phyloP scores from a whole-genome alignment of 192 early-diverging fungal genomes.

The Endogone sp. region DNA sequence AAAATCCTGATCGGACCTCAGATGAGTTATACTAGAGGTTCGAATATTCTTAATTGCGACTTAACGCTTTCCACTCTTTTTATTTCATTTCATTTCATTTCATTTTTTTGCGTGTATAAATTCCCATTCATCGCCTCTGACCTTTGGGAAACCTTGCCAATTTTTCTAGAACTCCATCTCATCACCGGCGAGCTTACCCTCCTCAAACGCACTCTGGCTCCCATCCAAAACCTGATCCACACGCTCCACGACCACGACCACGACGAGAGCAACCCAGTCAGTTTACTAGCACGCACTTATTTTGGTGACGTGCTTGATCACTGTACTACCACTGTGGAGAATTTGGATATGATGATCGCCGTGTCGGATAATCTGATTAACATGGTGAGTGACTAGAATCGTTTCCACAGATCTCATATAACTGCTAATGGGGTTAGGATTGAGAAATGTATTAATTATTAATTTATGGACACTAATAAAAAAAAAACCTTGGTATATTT shows the following conservation, averaged over 20 bases:
- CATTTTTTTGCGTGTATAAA: too few relatives aligned
- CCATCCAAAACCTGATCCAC: slow-evolving; percentile 38
- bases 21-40: slow-evolving; percentile 32
- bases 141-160: too few relatives aligned
- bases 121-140: too few relatives aligned
- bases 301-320: slow-evolving; percentile 50
- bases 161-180: slow-evolving; percentile 29
- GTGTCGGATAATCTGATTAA: slow-evolving; percentile 42
- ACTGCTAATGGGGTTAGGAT: too few relatives aligned
- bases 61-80: too few relatives aligned
- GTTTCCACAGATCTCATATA: neutral
- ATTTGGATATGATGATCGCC: slow-evolving; percentile 38
- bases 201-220: slow-evolving; percentile 39
- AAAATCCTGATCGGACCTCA: slow-evolving; percentile 31
- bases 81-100: too few relatives aligned
- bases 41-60: neutral
- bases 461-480: too few relatives aligned
- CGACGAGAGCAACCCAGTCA: slow-evolving; percentile 28
- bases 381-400: slow-evolving; percentile 29
- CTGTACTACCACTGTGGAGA: slow-evolving; percentile 43
- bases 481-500: too few relatives aligned
- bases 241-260: slow-evolving; percentile 23
- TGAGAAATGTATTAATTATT: too few relatives aligned
- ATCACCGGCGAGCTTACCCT: slow-evolving; percentile 38
- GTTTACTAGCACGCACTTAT: slow-evolving; percentile 33